phyloP scores from a whole-genome alignment of 306 rosid genomes.

The Corylus heterophylla region DNA sequence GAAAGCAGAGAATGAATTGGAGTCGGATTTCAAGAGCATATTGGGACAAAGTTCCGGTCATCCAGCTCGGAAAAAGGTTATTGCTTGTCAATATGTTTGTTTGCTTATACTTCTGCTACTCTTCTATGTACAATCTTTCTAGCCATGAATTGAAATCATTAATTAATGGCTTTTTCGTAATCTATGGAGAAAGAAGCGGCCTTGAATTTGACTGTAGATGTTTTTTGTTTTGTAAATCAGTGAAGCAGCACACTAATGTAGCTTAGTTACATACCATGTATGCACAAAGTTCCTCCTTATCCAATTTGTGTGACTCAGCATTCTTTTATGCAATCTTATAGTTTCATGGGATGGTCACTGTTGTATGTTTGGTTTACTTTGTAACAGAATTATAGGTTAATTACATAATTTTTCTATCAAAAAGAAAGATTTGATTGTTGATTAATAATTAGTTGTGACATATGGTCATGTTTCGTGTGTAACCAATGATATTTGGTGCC shows the following conservation, averaged over 20 bases:
- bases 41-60: no score
- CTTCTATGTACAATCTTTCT: constrained; percentile 6
- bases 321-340: constrained; percentile 19
- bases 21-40: constrained; percentile 51
- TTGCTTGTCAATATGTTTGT: no score
- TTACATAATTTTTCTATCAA: neutral
- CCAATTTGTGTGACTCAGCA: neutral
- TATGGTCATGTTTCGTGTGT: neutral
- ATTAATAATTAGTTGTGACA: neutral
- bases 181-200: constrained; percentile 94
- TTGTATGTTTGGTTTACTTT: neutral
- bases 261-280: constrained; percentile 91
- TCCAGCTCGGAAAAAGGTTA: no score
- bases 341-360: constrained; percentile 12
- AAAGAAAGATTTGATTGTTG: constrained; percentile 10
- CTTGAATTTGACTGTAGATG: constrained; percentile 84
- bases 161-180: constrained; percentile 26
- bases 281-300: constrained; percentile 32
- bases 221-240: constrained; percentile 97
- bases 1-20: constrained; percentile 95
- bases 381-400: neutral
- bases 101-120: no score
- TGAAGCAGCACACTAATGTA: constrained; percentile 81
- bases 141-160: neutral
- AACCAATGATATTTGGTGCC: neutral